Base-by-base conservation (phyloP, 441 rosid genomes). In the Sinapis alba region DNA sequence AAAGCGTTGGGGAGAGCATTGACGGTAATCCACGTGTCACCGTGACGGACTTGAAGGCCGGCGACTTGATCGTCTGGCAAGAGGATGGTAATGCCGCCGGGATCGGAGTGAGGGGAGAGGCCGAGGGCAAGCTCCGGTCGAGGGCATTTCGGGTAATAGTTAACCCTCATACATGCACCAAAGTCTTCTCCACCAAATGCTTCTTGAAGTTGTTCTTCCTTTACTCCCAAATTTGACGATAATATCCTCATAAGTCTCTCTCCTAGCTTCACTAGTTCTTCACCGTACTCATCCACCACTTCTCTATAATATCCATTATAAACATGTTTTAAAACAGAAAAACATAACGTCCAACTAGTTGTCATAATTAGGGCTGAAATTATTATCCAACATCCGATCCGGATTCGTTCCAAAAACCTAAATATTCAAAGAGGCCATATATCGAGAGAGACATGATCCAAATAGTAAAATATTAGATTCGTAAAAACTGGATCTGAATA, bases 81-180 rank as follows among this genome's bases (percentile, higher is more conserved):
- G 64, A 93, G 89, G 67, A 93, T 75, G 75, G 98, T 90, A 84
- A 90, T 71, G 38, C 97, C 98, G 13, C 98, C 98, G 0, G 98
- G 97, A 66, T 93, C 98, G 0, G 98, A 90, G 70, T 93, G 98
- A 2, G 98, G 61, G 3, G 98, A 93, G 47, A 90, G 87, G 13
- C 98, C 98, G 5, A 93, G 82, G 5, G 98, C 82, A 30, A 93
- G 83, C 68, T 90, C 95, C 0, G 98, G 97, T 51, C 89, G 92
- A 7, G 97, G 97, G 62, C 98, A 92, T 74, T 83, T 87, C 1
- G 96, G 94, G 68, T 90, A 92, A 79, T 85, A 90, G 26, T 90
- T 90, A 34, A 84, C 89, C 81, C 94, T 86, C 53, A 89, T 28
- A 73, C 98, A 92, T 16, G 93, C 89, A 8, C 89, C 94, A 2